These are phyloP conservation scores for Collybia nuda DNA, from an alignment of 768 basidiomycete species.

Conservation along the genomic window DNA sequence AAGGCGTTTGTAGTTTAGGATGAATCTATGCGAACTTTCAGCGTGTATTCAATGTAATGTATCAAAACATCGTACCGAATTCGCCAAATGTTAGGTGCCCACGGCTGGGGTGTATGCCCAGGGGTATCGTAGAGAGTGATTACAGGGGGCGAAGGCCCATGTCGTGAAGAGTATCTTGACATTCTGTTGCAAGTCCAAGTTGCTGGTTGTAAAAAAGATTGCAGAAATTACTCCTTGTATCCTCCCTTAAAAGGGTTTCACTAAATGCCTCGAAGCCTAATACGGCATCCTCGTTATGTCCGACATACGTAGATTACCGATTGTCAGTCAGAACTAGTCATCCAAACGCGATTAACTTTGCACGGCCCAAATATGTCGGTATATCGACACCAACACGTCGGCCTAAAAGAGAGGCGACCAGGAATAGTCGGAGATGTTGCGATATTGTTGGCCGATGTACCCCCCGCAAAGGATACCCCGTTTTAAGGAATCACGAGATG, in stretches of 20 bases:
- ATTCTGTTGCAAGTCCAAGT: constrained; percentile 1
- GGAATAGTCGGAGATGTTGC: not conserved
- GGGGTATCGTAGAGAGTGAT: constrained; percentile 71
- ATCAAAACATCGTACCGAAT: constrained; percentile 47
- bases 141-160: constrained; percentile 32
- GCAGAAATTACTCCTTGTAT: not conserved
- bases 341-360: not conserved
- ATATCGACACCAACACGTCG: constrained; percentile 1
- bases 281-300: not conserved
- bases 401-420: not conserved
- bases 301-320: constrained; percentile 1
- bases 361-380: not conserved
- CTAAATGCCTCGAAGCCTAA: not conserved
- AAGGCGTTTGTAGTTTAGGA: constrained; percentile 77
- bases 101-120: constrained; percentile 60
- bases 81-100: constrained; percentile 78
- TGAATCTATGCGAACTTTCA: constrained; percentile 42
- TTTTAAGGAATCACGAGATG: too few species aligned
- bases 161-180: constrained; percentile 16
- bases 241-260: constrained; percentile 1
- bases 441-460: not conserved
- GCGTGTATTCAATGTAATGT: not conserved
- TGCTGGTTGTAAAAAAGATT: not conserved
- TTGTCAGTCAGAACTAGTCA: constrained; percentile 7
- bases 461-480: too few species aligned